Evolutionary conservation across 2,329 filamentous ascomycete genomes (phyloP).

Genomic region (Trichoderma atroviride): DNA sequence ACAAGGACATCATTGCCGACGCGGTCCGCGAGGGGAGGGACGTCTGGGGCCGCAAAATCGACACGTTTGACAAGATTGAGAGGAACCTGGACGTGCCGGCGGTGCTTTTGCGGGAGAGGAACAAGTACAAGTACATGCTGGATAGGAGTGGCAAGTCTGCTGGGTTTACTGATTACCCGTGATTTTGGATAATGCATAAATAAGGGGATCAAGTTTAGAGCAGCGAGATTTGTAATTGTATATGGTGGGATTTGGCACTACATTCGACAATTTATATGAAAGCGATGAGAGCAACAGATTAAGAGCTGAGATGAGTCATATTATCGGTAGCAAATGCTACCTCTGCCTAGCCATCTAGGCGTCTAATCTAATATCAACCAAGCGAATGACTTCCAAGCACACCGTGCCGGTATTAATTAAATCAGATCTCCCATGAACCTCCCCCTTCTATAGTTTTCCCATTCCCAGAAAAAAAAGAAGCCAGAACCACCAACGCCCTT

Average conservation of each 20-base stretch:
- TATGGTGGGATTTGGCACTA: not conserved
- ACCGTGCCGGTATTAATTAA: not conserved
- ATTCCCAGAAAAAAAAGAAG: not conserved
- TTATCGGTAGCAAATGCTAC: not conserved
- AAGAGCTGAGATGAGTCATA: not conserved
- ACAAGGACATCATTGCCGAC: conserved; percentile 52
- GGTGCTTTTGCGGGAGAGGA: conserved; percentile 46
- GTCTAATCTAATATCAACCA: not conserved
- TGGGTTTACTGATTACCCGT: conserved; percentile 52
- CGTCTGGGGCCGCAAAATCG: conserved; percentile 54
- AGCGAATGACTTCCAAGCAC: not conserved
- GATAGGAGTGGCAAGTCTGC: conserved; percentile 50
- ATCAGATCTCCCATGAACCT: not conserved
- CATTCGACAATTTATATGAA: not conserved
- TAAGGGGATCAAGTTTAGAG: too few species aligned
- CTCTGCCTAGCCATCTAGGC: not conserved
- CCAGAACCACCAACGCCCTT: not conserved
- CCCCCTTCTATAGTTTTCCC: not conserved
- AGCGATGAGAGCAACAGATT: not conserved
- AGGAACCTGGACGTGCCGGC: conserved; percentile 56
- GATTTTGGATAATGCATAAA: not conserved
- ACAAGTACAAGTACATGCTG: conserved; percentile 50
- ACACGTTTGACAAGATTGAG: conserved; percentile 53
- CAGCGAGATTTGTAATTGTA: not conserved
- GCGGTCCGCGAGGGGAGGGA: conserved; percentile 56